Base-by-base conservation (phyloP, 257 asterid genomes). In the Gentiana straminea region DNA sequence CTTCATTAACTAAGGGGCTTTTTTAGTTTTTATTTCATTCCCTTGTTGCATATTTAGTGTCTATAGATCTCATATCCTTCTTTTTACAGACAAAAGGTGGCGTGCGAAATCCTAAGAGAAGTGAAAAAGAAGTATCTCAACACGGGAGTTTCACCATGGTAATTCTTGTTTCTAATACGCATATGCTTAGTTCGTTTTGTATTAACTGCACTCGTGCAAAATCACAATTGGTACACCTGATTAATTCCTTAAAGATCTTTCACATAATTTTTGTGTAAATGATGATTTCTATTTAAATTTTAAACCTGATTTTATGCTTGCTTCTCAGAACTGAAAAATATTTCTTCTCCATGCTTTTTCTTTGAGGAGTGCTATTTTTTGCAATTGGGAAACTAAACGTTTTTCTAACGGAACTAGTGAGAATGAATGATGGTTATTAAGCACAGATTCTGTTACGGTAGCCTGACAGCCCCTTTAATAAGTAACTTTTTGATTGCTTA, bases 81-180 rank as follows among this genome's bases (percentile, higher is more conserved):
- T 48, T 66, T 67, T 61, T 55, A 54, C 58, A 84, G 94, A 71
- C 86, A 3, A 71, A 69, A 59, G 96, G 96, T 34, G 83, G 89
- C 36, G 68, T 73, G 33, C 77, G 94, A 75, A 73, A 68, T 52
- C 92, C 96, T 59, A 33, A 4, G n/a, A 52, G 65, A 52, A 64
- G 49, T 63, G 94, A 87, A 56, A 56, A 41, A 1, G 33, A 9
- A 43, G 61, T 66, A 32, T 71, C 89, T 33, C 68, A 70, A 3
- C 77, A 81, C 52, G 83, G 91, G 55, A 87, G 94, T 72, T 87
- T 84, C 68, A 84, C 86, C 7, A 80, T 73, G 73, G 96, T 80
- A 63, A 64, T 46, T 52, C 15, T 24, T 35, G 33, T 55, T 32
- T 59, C 36, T 32, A 32, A 51, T 33, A 51, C 8, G 38, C n/a